A percentile compares a stretch with the other conserved stretches of the same genome.
phyloP scores from a whole-genome alignment of 2,329 filamentous ascomycete genomes.

The Xylariales sp. region DNA sequence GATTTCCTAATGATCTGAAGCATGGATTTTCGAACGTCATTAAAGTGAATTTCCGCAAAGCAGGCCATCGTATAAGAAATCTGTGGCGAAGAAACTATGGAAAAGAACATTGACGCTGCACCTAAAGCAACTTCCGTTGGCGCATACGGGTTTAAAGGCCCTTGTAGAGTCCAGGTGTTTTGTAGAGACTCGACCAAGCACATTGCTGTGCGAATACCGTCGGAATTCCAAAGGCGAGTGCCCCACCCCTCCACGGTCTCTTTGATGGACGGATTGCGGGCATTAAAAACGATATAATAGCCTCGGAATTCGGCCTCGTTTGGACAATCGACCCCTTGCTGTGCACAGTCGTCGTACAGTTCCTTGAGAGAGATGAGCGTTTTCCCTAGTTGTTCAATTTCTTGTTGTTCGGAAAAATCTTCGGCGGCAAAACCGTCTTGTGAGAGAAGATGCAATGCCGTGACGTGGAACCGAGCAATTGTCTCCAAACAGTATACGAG shows the following conservation, averaged over 20 bases:
- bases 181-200: conserved; percentile 70
- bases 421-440: conserved; percentile 65
- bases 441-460: conserved; percentile 71
- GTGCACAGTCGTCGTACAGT: conserved; percentile 72
- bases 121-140: conserved; percentile 62
- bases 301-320: conserved; percentile 75
- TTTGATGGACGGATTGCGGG: conserved; percentile 67
- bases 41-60: conserved; percentile 75
- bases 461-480: conserved; percentile 75
- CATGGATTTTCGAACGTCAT: conserved; percentile 68
- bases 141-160: conserved; percentile 64
- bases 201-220: conserved; percentile 70
- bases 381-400: conserved; percentile 74
- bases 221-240: conserved; percentile 65
- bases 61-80: conserved; percentile 78
- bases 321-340: conserved; percentile 66
- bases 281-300: conserved; percentile 73
- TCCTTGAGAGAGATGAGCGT: conserved; percentile 73
- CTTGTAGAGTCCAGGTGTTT: conserved; percentile 66
- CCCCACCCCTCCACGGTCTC: conserved; percentile 68
- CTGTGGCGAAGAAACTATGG: conserved; percentile 65
- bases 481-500: conserved; percentile 74
- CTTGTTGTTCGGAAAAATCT: conserved; percentile 74
- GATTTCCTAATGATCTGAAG: conserved; percentile 66
- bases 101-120: conserved; percentile 67